phyloP scores from a whole-genome alignment of 179 eudicot genomes.

The Carnegiea gigantea region DNA sequence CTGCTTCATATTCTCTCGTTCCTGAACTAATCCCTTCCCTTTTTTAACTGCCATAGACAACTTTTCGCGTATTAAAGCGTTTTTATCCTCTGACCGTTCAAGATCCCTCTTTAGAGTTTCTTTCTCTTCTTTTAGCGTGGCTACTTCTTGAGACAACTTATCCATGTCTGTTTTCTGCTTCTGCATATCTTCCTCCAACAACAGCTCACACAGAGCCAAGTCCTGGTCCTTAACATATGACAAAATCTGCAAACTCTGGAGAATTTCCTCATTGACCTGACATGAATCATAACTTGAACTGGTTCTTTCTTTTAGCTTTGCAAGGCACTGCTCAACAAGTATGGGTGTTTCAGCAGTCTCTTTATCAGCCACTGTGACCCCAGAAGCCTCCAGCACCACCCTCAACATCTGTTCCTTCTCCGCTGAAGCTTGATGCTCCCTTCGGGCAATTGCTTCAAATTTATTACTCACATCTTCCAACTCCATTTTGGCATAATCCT shows the following conservation, averaged over 20 bases:
- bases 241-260: constrained; percentile 56
- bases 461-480: constrained; percentile 50
- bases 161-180: constrained; percentile 44
- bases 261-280: constrained; percentile 38
- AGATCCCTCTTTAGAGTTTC: constrained; percentile 60
- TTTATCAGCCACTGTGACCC: constrained; percentile 34
- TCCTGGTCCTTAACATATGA: constrained; percentile 63
- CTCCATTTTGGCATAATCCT: constrained; percentile 51
- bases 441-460: constrained; percentile 42
- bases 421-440: constrained; percentile 46
- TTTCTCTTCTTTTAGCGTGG: constrained; percentile 56
- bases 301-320: constrained; percentile 47
- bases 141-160: constrained; percentile 52
- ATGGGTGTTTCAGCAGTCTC: constrained; percentile 40
- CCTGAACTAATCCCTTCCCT: constrained; percentile 97
- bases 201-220: constrained; percentile 46
- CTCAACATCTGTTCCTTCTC: constrained; percentile 60
- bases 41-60: constrained; percentile 96
- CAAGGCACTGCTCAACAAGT: constrained; percentile 57
- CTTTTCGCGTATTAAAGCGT: constrained; percentile 74
- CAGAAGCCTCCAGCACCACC: constrained; percentile 64
- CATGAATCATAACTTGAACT: constrained; percentile 37
- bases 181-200: constrained; percentile 56
- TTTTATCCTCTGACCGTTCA: constrained; percentile 77
- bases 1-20: constrained; percentile 78